phyloP scores from a whole-genome alignment of 768 basidiomycete genomes.

The Sarcodon sp. region DNA sequence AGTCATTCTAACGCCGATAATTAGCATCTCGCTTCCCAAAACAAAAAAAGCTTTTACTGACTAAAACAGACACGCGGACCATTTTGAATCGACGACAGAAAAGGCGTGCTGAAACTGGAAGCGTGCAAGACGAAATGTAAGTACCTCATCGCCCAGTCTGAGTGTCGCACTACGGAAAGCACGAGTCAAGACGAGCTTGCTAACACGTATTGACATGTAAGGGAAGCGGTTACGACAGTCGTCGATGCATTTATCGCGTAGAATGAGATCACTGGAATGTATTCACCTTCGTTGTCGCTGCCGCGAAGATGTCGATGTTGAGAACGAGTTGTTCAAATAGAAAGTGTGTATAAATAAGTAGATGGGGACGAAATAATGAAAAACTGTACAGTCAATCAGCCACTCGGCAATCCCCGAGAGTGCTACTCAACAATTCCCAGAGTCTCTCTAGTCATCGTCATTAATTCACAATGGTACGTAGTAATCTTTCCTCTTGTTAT shows the following conservation, averaged over 20 bases:
- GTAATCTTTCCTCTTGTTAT: background rate
- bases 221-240: constrained; percentile 4
- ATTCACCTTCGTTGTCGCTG: too few species aligned
- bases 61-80: constrained; percentile 83
- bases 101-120: constrained; percentile 11
- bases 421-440: constrained; percentile 5
- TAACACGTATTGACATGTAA: too few species aligned
- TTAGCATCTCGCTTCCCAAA: background rate
- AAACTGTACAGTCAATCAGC: constrained; percentile 23
- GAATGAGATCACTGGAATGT: too few species aligned
- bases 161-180: constrained; percentile 77
- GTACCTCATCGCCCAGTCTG: constrained; percentile 44
- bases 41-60: constrained; percentile 17
- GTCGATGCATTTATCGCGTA: background rate
- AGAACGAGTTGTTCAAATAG: background rate
- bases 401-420: constrained; percentile 14
- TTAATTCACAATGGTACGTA: background rate
- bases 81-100: constrained; percentile 29
- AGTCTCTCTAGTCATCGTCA: constrained; percentile 4
- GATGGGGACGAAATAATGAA: constrained; percentile 3
- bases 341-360: background rate
- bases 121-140: constrained; percentile 20
- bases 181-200: constrained; percentile 54
- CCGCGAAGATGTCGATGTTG: background rate
- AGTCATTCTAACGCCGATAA: constrained; percentile 41